A percentile compares a stretch with the other conserved stretches of the same genome.
These are phyloP conservation scores for Beauveria brongniartii DNA, from an alignment of 2,329 filamentous ascomycete genomes.

Conservation along the genomic window DNA sequence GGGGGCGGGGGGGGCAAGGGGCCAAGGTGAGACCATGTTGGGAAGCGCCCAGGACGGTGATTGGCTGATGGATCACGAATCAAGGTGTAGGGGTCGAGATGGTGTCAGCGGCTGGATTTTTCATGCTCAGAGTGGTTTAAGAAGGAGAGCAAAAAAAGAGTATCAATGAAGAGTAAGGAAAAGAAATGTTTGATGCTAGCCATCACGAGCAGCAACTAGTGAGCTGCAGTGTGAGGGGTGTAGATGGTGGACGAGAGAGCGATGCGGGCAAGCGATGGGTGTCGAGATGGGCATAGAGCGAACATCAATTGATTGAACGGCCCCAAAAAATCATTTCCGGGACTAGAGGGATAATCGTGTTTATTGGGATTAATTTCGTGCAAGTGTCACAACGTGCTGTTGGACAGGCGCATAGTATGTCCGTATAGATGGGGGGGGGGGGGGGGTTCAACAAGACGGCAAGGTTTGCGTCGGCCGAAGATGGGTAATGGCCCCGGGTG, in stretches of 20 bases:
- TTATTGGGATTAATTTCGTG: background rate
- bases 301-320: no score
- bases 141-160: background rate
- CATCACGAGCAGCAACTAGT: no score
- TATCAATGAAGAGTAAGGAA: background rate
- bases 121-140: background rate
- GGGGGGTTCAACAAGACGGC: no score
- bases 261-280: no score
- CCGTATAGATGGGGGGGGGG: no score
- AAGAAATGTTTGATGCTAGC: background rate
- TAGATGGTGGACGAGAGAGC: background rate
- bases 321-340: no score
- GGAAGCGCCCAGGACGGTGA: background rate
- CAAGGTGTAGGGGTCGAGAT: background rate
- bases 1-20: background rate
- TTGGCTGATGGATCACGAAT: background rate
- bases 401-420: background rate
- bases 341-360: background rate
- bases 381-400: background rate
- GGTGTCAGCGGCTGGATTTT: background rate
- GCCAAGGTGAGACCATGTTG: background rate
- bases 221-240: no score
- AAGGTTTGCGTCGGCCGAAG: background rate
- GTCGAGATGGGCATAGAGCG: no score
- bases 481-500: background rate